Conservation (phyloP, 2,329 filamentous ascomycete genomes). For the Pseudogymnoascus sp. region DNA sequence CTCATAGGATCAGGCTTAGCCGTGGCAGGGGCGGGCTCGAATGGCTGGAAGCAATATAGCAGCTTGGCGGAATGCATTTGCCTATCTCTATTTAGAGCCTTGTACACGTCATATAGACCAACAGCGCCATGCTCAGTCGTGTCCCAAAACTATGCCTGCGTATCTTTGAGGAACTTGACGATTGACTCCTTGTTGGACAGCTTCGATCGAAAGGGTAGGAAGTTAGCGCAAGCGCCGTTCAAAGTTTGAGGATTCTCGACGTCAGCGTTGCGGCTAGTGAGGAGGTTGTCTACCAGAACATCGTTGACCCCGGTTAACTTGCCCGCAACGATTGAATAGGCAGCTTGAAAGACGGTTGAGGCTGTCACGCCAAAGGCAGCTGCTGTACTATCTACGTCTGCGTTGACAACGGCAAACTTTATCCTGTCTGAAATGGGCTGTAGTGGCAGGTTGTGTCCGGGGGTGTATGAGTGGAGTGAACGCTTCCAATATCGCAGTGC, state of each 20-base stretch:
- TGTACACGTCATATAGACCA: constrained; percentile 26
- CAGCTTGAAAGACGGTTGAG: constrained; percentile 32
- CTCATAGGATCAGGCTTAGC: constrained; percentile 11
- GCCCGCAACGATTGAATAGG: constrained; percentile 27
- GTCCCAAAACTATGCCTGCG: constrained; percentile 26
- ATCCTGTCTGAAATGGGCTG: neutral
- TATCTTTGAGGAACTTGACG: constrained; percentile 18
- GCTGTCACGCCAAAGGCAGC: constrained; percentile 25
- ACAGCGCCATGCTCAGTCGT: constrained; percentile 27
- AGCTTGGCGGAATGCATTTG: constrained; percentile 15
- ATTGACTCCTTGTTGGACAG: constrained; percentile 15
- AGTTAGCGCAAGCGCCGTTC: constrained; percentile 32
- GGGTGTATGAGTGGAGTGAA: constrained; percentile 7
- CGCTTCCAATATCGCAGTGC: constrained; percentile 21
- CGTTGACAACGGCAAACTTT: constrained; percentile 13
- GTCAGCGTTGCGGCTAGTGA: constrained; percentile 33
- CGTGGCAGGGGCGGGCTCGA: constrained; percentile 24
- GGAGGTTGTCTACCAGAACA: constrained; percentile 31
- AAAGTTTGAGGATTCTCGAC: constrained; percentile 31
- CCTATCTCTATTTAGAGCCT: constrained; percentile 17
- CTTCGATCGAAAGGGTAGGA: constrained; percentile 28
- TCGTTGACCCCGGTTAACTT: constrained; percentile 19
- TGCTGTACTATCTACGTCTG: constrained; percentile 21
- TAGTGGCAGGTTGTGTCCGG: constrained; percentile 4
- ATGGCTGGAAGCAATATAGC: constrained; percentile 30